A percentile compares a stretch with the other conserved stretches of the same genome.
phyloP scores from a whole-genome alignment of 345 rosid species.

The Theobroma cacao region DNA sequence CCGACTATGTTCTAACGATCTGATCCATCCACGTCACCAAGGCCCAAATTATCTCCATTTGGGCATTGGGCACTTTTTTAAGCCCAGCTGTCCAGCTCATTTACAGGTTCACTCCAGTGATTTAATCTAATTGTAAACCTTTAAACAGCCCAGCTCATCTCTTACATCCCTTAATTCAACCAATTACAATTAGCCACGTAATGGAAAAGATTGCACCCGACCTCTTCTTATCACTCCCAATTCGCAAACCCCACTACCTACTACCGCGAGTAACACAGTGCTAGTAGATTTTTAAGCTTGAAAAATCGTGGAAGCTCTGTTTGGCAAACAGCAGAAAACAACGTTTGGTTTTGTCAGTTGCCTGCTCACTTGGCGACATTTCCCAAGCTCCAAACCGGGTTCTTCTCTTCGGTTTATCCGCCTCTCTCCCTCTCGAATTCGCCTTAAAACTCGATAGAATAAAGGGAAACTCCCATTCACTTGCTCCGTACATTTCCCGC shows the following conservation, averaged over 20 bases:
- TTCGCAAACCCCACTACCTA: background rate
- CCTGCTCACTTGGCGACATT: slow-evolving; percentile 27
- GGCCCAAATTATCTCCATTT: background rate
- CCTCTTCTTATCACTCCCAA: background rate
- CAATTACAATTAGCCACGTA: slow-evolving; percentile 2
- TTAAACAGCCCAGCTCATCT: background rate
- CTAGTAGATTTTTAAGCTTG: background rate
- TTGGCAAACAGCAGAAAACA: background rate
- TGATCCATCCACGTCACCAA: slow-evolving; percentile 28
- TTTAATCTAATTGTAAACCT: background rate
- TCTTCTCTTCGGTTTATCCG: slow-evolving; percentile 43
- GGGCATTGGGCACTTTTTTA: background rate
- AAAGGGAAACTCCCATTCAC: background rate
- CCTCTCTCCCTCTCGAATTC: slow-evolving; percentile 8
- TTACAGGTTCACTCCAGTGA: background rate
- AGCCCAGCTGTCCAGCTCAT: background rate
- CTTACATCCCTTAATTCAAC: background rate
- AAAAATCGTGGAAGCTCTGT: background rate
- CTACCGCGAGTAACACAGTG: background rate
- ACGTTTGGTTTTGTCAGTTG: background rate
- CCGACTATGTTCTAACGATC: slow-evolving; percentile 2
- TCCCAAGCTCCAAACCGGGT: slow-evolving; percentile 19
- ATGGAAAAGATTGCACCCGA: background rate
- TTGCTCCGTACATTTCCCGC: background rate
- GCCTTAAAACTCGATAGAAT: background rate